A percentile compares a stretch with the other conserved stretches of the same genome.
Evolutionary conservation across 2,329 filamentous ascomycete species (phyloP).

Genomic region (Epichloe sibirici): DNA sequence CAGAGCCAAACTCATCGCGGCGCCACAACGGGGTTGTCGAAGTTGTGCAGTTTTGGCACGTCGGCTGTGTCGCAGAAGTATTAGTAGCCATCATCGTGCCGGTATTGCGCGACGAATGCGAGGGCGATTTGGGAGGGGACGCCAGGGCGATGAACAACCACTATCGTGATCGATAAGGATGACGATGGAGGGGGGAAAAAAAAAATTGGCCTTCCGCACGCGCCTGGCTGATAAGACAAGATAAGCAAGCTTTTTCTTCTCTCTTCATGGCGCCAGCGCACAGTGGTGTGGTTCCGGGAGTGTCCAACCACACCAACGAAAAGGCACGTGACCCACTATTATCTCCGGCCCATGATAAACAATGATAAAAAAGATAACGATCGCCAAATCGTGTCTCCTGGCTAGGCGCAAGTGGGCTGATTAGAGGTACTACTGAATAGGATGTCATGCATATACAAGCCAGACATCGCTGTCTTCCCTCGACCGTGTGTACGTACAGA

Average conservation of each 20-base stretch:
- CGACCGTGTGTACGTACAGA: neutral
- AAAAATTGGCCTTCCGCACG: slow-evolving; percentile 20
- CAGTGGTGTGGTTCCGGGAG: neutral
- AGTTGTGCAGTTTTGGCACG: slow-evolving; percentile 92
- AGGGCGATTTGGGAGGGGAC: slow-evolving; percentile 13
- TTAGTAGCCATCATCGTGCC: slow-evolving; percentile 40
- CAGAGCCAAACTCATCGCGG: slow-evolving; percentile 86
- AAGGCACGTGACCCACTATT: slow-evolving; percentile 18
- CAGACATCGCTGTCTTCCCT: neutral
- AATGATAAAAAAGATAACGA: neutral
- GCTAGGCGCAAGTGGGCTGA: neutral
- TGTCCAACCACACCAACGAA: slow-evolving; percentile 13
- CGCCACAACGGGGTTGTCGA: slow-evolving; percentile 96
- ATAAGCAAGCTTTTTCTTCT: slow-evolving; percentile 15
- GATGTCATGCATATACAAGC: neutral
- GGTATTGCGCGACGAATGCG: slow-evolving; percentile 21
- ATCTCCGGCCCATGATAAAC: slow-evolving; percentile 7
- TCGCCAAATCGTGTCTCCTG: neutral
- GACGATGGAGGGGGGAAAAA: slow-evolving; percentile 18
- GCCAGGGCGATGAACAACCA: slow-evolving; percentile 19
- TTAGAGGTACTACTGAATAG: neutral
- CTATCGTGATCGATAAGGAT: slow-evolving; percentile 28
- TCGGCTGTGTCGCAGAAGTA: slow-evolving; percentile 63
- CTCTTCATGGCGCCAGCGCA: neutral
- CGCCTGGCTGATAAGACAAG: slow-evolving; percentile 24